phyloP scores from a whole-genome alignment of 108 stramenopile genomes.

The Epithemia pelagica region DNA sequence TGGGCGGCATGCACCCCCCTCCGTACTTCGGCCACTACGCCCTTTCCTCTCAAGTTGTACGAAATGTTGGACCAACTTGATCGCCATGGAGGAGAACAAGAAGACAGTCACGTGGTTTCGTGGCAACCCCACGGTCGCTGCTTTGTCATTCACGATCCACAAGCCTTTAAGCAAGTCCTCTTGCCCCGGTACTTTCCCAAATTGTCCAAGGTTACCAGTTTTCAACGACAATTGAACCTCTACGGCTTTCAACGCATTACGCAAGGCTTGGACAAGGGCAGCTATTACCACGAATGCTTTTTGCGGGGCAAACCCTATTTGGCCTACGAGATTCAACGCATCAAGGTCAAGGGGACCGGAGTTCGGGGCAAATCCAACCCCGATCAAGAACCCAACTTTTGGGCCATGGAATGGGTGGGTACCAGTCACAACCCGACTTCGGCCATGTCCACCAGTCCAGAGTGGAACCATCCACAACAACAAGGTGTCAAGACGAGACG shows the following conservation, averaged over 20 bases:
- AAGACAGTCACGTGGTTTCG: slow-evolving; percentile 55
- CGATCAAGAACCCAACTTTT: slow-evolving; percentile 75
- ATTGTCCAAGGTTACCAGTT: slow-evolving; percentile 17
- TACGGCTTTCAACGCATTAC: slow-evolving; percentile 69
- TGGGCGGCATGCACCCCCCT: slow-evolving; percentile 14
- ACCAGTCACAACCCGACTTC: too few relatives aligned
- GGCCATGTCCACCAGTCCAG: too few relatives aligned
- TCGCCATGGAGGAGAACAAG: slow-evolving; percentile 29
- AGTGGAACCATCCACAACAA: too few relatives aligned
- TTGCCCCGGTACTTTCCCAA: slow-evolving; percentile 73
- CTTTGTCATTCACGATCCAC: slow-evolving; percentile 81
- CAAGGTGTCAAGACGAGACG: too few relatives aligned
- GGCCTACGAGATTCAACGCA: slow-evolving; percentile 57
- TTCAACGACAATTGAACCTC: slow-evolving; percentile 49
- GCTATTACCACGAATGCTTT: slow-evolving; percentile 78
- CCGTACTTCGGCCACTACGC: slow-evolving; percentile 2
- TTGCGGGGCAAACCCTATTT: slow-evolving; percentile 56
- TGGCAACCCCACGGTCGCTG: slow-evolving; percentile 87
- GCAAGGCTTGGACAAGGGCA: slow-evolving; percentile 56
- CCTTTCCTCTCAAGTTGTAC: slow-evolving; percentile 30
- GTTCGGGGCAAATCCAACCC: slow-evolving; percentile 68
- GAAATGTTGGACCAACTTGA: slow-evolving; percentile 29
- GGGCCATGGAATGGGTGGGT: slow-evolving; percentile 51
- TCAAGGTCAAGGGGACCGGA: slow-evolving; percentile 76
- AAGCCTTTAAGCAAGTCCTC: slow-evolving; percentile 13